A percentile compares a stretch with the other conserved stretches of the same genome.
These are phyloP conservation scores for Russula griseocarnosa DNA, from an alignment of 768 basidiomycete genomes.

Conservation along the genomic window DNA sequence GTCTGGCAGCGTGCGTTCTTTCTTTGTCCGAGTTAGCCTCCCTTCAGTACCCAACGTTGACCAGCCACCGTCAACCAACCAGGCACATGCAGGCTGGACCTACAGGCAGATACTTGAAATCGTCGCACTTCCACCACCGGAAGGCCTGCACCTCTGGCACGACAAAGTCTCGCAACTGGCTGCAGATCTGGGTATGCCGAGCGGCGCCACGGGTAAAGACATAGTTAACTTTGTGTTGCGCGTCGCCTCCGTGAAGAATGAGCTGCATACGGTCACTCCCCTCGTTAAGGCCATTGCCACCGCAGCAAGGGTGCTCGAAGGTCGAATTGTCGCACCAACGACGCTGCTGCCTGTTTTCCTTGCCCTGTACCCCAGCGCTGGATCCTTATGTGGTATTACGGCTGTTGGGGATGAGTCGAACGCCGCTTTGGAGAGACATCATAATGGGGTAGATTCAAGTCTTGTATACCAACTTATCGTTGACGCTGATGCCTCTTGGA, in stretches of 20 bases:
- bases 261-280: background rate
- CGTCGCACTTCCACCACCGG: background rate
- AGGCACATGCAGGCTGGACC: constrained; percentile 13
- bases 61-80: background rate
- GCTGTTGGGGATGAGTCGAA: too few species aligned
- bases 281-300: background rate
- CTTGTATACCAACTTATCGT: too few species aligned
- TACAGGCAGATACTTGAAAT: constrained; percentile 5
- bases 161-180: background rate
- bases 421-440: too few species aligned
- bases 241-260: background rate
- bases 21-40: background rate
- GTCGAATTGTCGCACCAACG: background rate
- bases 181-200: background rate
- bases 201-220: background rate
- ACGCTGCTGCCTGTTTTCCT: background rate
- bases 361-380: background rate
- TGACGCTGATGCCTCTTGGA: too few species aligned
- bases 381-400: too few species aligned
- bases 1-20: background rate
- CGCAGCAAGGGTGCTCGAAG: constrained; percentile 5
- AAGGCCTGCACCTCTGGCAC: constrained; percentile 1
- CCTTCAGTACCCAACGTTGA: background rate
- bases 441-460: too few species aligned
- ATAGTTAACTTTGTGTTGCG: background rate